Percentiles rank a stretch among this genome's conserved stretches.
phyloP scores from a whole-genome alignment of 192 early-diverging fungal species.

The Coemansia sp. region DNA sequence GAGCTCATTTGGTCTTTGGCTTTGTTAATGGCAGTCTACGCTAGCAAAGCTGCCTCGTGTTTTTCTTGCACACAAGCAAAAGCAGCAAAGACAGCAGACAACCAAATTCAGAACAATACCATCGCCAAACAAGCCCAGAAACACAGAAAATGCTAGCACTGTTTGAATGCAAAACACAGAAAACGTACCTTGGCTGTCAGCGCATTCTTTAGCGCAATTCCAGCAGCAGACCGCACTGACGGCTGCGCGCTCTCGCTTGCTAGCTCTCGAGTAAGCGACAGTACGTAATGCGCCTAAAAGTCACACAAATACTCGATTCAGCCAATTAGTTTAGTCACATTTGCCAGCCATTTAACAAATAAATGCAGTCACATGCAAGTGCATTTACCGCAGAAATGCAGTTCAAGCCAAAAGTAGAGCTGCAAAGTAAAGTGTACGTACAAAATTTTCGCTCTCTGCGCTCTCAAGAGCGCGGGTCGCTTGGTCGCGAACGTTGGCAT shows the following conservation, averaged over 20 bases:
- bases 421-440: slow-evolving; percentile 56
- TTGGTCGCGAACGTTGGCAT: slow-evolving; percentile 76
- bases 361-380: background rate
- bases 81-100: background rate
- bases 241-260: slow-evolving; percentile 67
- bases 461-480: slow-evolving; percentile 74
- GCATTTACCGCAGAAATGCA: background rate
- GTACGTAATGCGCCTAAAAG: slow-evolving; percentile 64
- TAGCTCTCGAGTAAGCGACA: slow-evolving; percentile 79
- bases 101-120: background rate
- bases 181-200: slow-evolving; percentile 75
- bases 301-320: background rate
- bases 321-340: background rate
- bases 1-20: too few species aligned
- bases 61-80: too few species aligned
- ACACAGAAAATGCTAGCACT: background rate
- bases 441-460: slow-evolving; percentile 78
- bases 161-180: background rate
- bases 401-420: background rate
- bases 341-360: background rate
- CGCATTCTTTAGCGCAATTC: slow-evolving; percentile 91
- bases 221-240: slow-evolving; percentile 76
- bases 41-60: too few species aligned
- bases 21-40: too few species aligned
- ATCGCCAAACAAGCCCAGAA: background rate